phyloP scores from a whole-genome alignment of 805 yeast species.

The Cyberlindnera americana region DNA sequence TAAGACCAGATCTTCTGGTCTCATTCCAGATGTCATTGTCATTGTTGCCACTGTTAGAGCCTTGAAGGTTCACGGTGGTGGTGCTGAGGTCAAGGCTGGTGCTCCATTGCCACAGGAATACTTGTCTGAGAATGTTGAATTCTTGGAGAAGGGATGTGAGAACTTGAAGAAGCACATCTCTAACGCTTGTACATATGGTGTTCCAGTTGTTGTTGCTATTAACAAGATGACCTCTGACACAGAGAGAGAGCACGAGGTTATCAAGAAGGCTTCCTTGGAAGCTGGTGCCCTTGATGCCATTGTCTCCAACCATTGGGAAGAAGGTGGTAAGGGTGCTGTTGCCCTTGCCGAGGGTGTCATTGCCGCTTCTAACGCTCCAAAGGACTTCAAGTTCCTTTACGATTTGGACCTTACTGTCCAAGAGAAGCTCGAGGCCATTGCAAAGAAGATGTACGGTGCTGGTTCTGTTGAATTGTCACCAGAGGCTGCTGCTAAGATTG shows the following conservation, averaged over 20 bases:
- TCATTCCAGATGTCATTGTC: conserved; percentile 72
- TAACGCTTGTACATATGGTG: conserved; percentile 67
- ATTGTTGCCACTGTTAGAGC: conserved; percentile 85
- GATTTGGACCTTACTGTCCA: conserved; percentile 59
- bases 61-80: conserved; percentile 83
- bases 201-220: conserved; percentile 82
- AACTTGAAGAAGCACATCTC: conserved; percentile 74
- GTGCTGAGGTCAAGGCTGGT: conserved; percentile 85
- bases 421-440: conserved; percentile 63
- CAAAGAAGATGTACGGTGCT: conserved; percentile 77
- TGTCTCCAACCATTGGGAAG: conserved; percentile 81
- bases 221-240: conserved; percentile 76
- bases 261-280: conserved; percentile 60
- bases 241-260: conserved; percentile 62
- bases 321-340: conserved; percentile 81
- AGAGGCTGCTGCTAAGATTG: conserved; percentile 67
- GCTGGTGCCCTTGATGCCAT: conserved; percentile 82
- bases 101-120: conserved; percentile 74
- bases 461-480: conserved; percentile 63
- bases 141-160: conserved; percentile 66
- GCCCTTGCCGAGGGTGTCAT: conserved; percentile 70
- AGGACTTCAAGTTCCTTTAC: conserved; percentile 52
- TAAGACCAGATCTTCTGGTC: conserved; percentile 78
- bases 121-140: conserved; percentile 38
- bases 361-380: conserved; percentile 48